These are phyloP conservation scores for Metarhizium robertsii DNA, from an alignment of 2,329 filamentous ascomycete genomes.

Conservation along the genomic window DNA sequence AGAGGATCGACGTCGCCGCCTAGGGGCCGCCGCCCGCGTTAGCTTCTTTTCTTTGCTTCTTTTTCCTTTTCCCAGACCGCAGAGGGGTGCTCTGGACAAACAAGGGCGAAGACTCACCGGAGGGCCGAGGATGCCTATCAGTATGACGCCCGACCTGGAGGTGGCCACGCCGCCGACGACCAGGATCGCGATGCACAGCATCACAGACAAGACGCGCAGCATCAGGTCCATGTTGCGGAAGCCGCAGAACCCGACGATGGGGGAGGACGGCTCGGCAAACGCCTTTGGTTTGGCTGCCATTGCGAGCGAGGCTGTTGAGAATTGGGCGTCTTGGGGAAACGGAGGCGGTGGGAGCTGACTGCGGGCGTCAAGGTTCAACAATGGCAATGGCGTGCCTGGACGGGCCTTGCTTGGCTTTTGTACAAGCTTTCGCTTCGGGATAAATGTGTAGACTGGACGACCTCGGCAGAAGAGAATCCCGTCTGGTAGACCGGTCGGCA, in stretches of 20 bases:
- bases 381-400: too few species aligned
- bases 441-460: too few species aligned
- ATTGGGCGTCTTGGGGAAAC: too few species aligned
- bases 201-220: neutral
- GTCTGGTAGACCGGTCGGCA: too few species aligned
- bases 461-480: too few species aligned
- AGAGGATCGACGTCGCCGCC: constrained; percentile 3
- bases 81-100: too few species aligned
- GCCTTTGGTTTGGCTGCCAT: neutral
- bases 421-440: too few species aligned
- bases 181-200: constrained; percentile 1
- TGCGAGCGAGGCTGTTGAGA: neutral
- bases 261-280: neutral
- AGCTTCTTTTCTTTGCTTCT: too few species aligned
- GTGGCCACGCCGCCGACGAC: constrained; percentile 2
- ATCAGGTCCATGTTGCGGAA: constrained; percentile 1
- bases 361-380: too few species aligned
- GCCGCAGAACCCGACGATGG: neutral
- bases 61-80: too few species aligned
- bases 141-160: constrained; percentile 1
- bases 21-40: neutral
- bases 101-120: constrained; percentile 1
- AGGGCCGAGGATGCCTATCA: constrained; percentile 5
- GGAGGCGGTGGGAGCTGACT: too few species aligned
- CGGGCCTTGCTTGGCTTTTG: too few species aligned